phyloP scores from a whole-genome alignment of 2,329 filamentous ascomycete species.

The Pseudocercospora crystallina region DNA sequence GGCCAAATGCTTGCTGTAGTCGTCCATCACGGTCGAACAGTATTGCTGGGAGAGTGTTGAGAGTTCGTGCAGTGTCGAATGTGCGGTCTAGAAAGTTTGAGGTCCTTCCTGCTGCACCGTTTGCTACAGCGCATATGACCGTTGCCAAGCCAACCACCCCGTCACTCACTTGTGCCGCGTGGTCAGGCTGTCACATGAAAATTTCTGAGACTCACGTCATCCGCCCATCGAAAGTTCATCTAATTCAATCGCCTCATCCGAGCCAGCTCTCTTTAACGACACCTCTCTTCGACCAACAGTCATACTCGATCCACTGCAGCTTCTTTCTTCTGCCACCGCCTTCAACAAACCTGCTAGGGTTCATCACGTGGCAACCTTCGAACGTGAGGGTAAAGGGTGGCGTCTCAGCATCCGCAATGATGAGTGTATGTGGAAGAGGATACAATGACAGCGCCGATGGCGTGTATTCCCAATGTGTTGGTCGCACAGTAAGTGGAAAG shows the following conservation, averaged over 20 bases:
- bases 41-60: no score
- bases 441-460: constrained; percentile 75
- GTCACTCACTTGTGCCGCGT: neutral
- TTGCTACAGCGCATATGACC: neutral
- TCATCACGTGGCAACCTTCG: constrained; percentile 94
- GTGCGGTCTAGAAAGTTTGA: neutral
- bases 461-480: constrained; percentile 87
- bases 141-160: neutral
- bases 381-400: constrained; percentile 86
- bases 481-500: constrained; percentile 75
- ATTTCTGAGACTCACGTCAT: no score
- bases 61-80: no score
- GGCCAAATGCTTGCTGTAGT: no score
- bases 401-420: constrained; percentile 78
- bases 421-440: constrained; percentile 79
- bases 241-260: constrained; percentile 14
- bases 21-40: no score
- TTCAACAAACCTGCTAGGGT: constrained; percentile 73
- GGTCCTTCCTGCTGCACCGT: neutral
- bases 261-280: constrained; percentile 59
- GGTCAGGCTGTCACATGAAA: neutral
- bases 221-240: neutral
- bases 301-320: constrained; percentile 86
- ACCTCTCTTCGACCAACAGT: constrained; percentile 61
- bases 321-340: constrained; percentile 60